Evolutionary conservation across 1,284 basidiomycete genomes (phyloP).

Genomic region (Malassezia japonica): DNA sequence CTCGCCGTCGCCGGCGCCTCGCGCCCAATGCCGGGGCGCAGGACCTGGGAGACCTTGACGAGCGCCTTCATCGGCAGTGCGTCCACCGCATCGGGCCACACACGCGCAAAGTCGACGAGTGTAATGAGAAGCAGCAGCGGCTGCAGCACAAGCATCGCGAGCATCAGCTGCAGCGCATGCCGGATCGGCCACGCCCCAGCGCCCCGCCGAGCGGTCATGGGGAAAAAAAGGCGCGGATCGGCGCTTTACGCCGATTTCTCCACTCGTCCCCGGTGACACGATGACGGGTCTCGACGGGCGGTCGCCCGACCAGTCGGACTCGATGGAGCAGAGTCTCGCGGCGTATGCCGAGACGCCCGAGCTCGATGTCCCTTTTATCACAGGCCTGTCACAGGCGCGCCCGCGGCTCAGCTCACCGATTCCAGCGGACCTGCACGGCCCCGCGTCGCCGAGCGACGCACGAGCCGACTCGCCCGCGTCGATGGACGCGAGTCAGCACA

Average conservation of each 20-base stretch:
- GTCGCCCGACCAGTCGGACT: neutral
- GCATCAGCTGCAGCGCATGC: slow-evolving; percentile 3
- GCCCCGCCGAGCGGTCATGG: too few species aligned
- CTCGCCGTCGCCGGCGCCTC: neutral
- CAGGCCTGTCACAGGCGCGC: neutral
- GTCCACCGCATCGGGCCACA: neutral
- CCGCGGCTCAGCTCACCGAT: neutral
- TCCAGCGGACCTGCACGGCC: neutral
- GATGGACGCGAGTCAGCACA: neutral
- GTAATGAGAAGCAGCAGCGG: slow-evolving; percentile 5
- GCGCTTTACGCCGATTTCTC: too few species aligned
- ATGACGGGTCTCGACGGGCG: too few species aligned
- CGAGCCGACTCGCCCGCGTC: neutral
- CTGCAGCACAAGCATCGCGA: slow-evolving; percentile 8
- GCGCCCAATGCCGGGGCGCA: slow-evolving; percentile 4
- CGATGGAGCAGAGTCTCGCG: neutral
- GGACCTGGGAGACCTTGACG: neutral
- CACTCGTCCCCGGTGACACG: too few species aligned
- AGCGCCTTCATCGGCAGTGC: neutral
- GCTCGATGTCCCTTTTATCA: neutral
- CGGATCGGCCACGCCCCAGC: neutral
- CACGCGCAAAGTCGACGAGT: slow-evolving; percentile 12
- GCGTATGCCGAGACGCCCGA: neutral
- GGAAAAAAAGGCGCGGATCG: too few species aligned
- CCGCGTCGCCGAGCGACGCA: neutral